Conservation (phyloP, 2,329 filamentous ascomycete genomes). For the Bipolaris gigantea region DNA sequence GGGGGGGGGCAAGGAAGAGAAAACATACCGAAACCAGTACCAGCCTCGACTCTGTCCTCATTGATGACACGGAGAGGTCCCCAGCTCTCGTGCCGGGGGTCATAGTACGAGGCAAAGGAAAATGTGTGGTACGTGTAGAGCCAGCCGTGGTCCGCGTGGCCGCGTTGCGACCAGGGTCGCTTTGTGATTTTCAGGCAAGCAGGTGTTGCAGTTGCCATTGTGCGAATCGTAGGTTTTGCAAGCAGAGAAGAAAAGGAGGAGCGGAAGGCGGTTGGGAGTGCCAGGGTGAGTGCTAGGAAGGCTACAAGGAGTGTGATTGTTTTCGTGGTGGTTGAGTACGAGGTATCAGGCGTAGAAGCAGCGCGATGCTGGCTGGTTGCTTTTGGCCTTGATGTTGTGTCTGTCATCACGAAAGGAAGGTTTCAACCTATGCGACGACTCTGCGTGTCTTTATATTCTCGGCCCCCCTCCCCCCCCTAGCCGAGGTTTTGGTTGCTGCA, state of each 20-base stretch:
- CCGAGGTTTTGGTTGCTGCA: constrained; percentile 24
- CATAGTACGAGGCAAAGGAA: constrained; percentile 73
- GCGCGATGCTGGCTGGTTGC: constrained; percentile 13
- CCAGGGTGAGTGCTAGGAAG: constrained; percentile 51
- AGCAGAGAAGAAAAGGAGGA: constrained; percentile 41
- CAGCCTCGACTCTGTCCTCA: constrained; percentile 77
- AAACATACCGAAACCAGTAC: constrained; percentile 66
- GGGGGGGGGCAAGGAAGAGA: no score
- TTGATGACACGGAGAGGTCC: constrained; percentile 83
- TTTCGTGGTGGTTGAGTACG: constrained; percentile 28
- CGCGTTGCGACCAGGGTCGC: constrained; percentile 70
- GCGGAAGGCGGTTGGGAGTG: constrained; percentile 47
- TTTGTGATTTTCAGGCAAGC: constrained; percentile 66
- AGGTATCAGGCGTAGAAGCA: constrained; percentile 16
- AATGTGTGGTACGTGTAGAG: constrained; percentile 86
- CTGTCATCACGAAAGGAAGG: constrained; percentile 34
- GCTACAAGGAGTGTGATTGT: constrained; percentile 35
- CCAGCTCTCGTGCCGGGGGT: constrained; percentile 68
- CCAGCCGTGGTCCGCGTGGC: constrained; percentile 83
- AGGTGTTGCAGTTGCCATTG: constrained; percentile 45
- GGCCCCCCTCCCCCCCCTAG: no score
- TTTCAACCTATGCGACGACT: constrained; percentile 4
- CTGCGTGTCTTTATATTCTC: constrained; percentile 31
- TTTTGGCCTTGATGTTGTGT: constrained; percentile 25
- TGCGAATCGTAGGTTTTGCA: constrained; percentile 36